A percentile compares a stretch with the other conserved stretches of the same genome.
Conservation (phyloP, 1,139 yeast genomes). For the Tardiomyces blankii region DNA sequence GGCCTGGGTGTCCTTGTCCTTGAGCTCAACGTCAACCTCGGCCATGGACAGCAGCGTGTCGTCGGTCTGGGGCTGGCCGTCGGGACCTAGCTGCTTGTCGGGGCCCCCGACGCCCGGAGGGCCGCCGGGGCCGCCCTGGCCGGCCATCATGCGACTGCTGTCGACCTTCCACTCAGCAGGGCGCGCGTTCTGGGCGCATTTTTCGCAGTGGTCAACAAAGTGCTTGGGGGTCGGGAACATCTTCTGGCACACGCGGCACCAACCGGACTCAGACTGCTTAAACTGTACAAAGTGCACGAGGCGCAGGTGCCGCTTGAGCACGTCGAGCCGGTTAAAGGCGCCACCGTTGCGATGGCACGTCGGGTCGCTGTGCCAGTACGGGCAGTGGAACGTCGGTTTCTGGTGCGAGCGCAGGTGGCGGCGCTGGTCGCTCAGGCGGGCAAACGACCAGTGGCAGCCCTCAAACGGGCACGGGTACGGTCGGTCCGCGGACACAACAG, state of each 20-base stretch:
- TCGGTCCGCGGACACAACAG: slow-evolving; percentile 20
- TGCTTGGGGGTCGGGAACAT: slow-evolving; percentile 45
- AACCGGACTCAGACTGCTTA: slow-evolving; percentile 42
- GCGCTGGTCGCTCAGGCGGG: slow-evolving; percentile 53
- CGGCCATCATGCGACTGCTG: slow-evolving; percentile 13
- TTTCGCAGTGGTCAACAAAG: slow-evolving; percentile 56
- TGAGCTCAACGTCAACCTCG: slow-evolving; percentile 11
- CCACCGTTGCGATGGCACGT: slow-evolving; percentile 69
- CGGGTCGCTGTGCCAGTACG: slow-evolving; percentile 55
- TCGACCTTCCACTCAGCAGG: slow-evolving; percentile 24
- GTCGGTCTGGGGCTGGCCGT: slow-evolving; percentile 4
- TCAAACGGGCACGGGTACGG: slow-evolving; percentile 42
- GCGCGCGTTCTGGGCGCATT: slow-evolving; percentile 38
- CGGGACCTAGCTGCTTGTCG: slow-evolving; percentile 10
- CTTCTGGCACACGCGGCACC: slow-evolving; percentile 53
- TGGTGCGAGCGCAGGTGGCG: slow-evolving; percentile 56
- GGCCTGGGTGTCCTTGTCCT: slow-evolving; percentile 7
- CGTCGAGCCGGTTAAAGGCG: slow-evolving; percentile 58
- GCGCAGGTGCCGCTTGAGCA: slow-evolving; percentile 54
- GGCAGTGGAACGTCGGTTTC: slow-evolving; percentile 57
- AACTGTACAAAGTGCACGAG: slow-evolving; percentile 50
- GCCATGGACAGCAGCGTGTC: slow-evolving; percentile 8
- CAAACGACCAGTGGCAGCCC: slow-evolving; percentile 58
- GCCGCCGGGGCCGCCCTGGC: slow-evolving; percentile 4
- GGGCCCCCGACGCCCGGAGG: slow-evolving; percentile 6